These are phyloP conservation scores for Tillandsia fasciculata DNA, from an alignment of 176 grass and related monocot species.

Conservation along the genomic window DNA sequence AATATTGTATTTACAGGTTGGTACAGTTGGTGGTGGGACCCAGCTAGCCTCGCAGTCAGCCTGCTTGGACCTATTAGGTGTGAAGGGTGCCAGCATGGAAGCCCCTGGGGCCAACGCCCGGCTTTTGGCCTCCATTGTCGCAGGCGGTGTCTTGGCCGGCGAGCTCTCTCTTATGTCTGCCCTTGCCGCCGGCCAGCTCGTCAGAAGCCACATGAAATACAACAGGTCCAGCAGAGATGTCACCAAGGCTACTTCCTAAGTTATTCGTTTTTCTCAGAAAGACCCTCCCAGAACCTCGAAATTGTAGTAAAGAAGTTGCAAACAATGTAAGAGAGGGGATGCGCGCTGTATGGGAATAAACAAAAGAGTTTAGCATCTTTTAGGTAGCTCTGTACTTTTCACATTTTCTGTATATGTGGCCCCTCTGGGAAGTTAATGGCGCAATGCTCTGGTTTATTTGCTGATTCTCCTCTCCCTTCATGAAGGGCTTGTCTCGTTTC, in stretches of 20 bases:
- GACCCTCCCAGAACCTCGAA: neutral
- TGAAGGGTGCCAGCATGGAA: constrained; percentile 43
- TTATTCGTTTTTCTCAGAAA: neutral
- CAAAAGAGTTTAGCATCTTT: no score
- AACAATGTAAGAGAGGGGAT: neutral
- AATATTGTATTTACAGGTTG: constrained; percentile 35
- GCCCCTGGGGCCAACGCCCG: constrained; percentile 49
- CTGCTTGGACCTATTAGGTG: constrained; percentile 62
- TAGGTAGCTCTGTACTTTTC: no score
- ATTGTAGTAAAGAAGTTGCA: neutral
- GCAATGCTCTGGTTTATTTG: no score
- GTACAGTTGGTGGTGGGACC: constrained; percentile 76
- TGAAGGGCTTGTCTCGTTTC: no score
- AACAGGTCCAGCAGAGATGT: constrained; percentile 63
- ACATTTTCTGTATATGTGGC: no score
- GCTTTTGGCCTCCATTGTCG: constrained; percentile 53
- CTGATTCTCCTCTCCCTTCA: no score
- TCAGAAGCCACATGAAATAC: constrained; percentile 83
- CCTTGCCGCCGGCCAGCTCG: constrained; percentile 62
- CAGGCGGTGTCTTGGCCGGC: constrained; percentile 60
- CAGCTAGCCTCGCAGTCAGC: constrained; percentile 57
- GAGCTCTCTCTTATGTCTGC: constrained; percentile 73
- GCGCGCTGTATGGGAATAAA: no score
- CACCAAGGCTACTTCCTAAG: constrained; percentile 23
- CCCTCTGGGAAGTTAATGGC: no score